These are phyloP conservation scores for Fusarium tupiense DNA, from an alignment of 2,329 filamentous ascomycete species.

Conservation along the genomic window DNA sequence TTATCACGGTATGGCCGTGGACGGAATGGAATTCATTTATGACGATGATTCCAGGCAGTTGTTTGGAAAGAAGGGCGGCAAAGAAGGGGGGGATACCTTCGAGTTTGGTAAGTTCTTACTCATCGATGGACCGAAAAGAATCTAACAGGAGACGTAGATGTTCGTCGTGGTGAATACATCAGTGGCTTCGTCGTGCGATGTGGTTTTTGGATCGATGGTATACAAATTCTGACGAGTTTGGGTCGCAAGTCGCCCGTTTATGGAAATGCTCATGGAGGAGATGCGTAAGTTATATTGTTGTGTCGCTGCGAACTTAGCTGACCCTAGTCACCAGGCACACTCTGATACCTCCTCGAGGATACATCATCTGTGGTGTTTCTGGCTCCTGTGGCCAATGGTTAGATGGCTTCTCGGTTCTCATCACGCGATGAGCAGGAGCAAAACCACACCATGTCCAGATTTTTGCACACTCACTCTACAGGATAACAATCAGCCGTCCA, in stretches of 20 bases:
- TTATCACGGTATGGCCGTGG: constrained; percentile 79
- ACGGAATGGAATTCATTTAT: constrained; percentile 92
- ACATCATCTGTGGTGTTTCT: constrained; percentile 86
- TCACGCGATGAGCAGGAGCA: constrained; percentile 47
- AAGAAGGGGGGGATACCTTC: constrained; percentile 76
- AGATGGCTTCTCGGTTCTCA: constrained; percentile 86
- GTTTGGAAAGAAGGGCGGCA: constrained; percentile 84
- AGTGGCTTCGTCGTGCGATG: constrained; percentile 86
- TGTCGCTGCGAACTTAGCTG: neutral
- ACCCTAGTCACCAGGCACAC: constrained; percentile 70
- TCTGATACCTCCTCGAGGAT: constrained; percentile 88
- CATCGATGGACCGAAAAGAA: neutral
- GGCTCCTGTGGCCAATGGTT: constrained; percentile 85
- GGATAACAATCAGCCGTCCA: constrained; percentile 3
- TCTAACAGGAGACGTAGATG: constrained; percentile 67
- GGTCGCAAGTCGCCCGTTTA: constrained; percentile 88
- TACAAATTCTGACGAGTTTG: constrained; percentile 88
- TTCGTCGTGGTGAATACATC: constrained; percentile 84
- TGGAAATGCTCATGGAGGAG: constrained; percentile 82
- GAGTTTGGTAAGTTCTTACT: constrained; percentile 70
- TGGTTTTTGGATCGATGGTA: constrained; percentile 84
- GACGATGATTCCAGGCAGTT: constrained; percentile 86
- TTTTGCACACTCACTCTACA: constrained; percentile 27
- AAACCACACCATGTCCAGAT: neutral
- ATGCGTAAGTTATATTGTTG: constrained; percentile 72